Conservation (phyloP, 306 rosid species). For the Pterocarpus santalinus region DNA sequence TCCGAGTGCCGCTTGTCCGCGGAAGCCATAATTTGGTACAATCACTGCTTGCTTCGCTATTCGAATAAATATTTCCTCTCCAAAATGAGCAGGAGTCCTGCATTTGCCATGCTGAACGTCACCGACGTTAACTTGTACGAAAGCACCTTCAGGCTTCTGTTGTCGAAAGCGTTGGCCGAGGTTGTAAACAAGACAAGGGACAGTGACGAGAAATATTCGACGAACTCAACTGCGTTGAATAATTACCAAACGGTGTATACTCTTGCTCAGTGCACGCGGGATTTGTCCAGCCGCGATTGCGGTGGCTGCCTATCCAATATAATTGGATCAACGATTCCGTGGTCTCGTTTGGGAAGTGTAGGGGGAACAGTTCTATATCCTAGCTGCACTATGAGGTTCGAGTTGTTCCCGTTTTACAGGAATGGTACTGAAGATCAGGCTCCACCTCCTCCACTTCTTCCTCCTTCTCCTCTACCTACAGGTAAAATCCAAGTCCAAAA, state of each 20-base stretch:
- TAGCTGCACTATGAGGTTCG: conserved; percentile 45
- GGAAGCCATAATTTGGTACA: conserved; percentile 47
- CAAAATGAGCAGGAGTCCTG: not conserved
- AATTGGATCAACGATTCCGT: conserved; percentile 20
- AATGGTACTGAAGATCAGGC: not conserved
- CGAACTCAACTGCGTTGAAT: conserved; percentile 22
- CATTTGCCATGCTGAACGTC: conserved; percentile 3
- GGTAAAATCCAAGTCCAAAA: not conserved
- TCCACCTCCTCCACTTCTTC: no score
- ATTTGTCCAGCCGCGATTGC: conserved; percentile 35
- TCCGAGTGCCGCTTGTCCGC: not conserved
- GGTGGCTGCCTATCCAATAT: conserved; percentile 12
- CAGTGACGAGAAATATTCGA: not conserved
- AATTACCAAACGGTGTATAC: conserved; percentile 27
- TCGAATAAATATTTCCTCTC: conserved; percentile 11
- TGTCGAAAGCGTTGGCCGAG: not conserved
- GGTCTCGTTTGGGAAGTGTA: conserved; percentile 43
- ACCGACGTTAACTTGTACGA: not conserved
- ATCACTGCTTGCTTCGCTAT: conserved; percentile 39
- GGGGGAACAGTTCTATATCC: conserved; percentile 48
- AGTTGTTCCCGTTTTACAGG: conserved; percentile 32
- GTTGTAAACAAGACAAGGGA: not conserved
- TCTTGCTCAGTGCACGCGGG: conserved; percentile 42
- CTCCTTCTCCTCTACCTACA: not conserved
- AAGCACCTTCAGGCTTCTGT: not conserved